Conservation (phyloP, 305 asterid genomes). For the Solanum hybrid region DNA sequence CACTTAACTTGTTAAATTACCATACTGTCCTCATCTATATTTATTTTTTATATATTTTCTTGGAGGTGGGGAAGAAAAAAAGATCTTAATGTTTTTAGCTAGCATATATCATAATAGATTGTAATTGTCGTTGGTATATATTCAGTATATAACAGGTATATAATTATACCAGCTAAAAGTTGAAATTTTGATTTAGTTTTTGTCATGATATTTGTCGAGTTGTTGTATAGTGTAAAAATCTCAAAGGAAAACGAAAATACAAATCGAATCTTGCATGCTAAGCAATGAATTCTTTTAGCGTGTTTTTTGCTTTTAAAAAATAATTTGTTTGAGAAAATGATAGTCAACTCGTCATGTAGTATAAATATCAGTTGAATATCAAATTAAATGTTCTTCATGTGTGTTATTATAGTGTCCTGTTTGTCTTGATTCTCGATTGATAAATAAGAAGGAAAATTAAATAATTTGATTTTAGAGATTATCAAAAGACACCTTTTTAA, state of each 20-base stretch:
- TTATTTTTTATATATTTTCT: background rate
- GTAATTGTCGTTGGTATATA: background rate
- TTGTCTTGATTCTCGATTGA: background rate
- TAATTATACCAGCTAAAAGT: background rate
- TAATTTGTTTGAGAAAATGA: background rate
- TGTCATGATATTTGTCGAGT: background rate
- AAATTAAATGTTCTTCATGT: background rate
- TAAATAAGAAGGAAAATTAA: background rate
- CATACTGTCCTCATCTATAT: slow-evolving; percentile 1
- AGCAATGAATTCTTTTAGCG: background rate
- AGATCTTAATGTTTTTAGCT: background rate
- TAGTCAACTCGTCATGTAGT: background rate
- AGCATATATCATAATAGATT: background rate
- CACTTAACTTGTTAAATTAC: slow-evolving; percentile 10
- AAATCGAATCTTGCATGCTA: background rate
- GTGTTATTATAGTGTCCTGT: background rate
- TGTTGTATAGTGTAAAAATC: background rate
- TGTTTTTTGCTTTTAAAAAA: background rate
- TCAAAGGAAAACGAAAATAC: background rate
- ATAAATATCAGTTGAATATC: background rate
- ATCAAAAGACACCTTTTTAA: background rate
- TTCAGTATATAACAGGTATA: background rate
- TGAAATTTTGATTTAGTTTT: background rate
- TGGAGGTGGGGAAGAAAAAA: background rate
- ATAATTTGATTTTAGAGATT: background rate